Base-by-base conservation (phyloP, 2,329 filamentous ascomycete species). In the Penicillium psychrosexuale region DNA sequence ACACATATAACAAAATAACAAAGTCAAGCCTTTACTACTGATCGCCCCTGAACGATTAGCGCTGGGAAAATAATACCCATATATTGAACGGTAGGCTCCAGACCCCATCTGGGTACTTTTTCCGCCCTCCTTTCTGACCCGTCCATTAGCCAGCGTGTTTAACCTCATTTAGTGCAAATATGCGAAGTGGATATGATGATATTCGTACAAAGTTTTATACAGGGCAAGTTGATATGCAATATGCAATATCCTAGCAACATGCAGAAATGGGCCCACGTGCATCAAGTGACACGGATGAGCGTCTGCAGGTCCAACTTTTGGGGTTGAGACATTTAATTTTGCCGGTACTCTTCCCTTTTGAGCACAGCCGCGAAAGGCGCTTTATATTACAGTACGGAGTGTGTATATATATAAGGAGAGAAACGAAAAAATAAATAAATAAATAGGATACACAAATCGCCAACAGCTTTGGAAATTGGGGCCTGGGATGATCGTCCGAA, bases 311-410 rank as follows among this genome's bases (percentile, higher is more conserved):
- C 50, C 42, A 46, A 11, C 28, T 42, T 42, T 19, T 22, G 38
- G 34, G 15, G 31, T 47, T 47, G 51, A 42, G 36, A 43, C 24
- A 36, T 39, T 52, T 36, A 45, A 51, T 45, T 48, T 12, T 5
- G 36, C 19, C 1, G 9, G 13, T 11, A 8, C 44, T 30, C 12
- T 40, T 19, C 12, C 5, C 12, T 30, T 47, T 30, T 12, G 12
- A 7, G 54, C 54, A 61, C 56, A 63, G 36, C 58, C 60, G 58
- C 60, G 44, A 40, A 60, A 54, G 53, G 52, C 58, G 57, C 57
- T 34, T 60, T 37, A 52, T 50, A 55, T 52, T 13, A 45, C 28
- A 22, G 8, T 24, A 19, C 19, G 19, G 19, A 19, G 19, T 1
- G 2, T 19, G 19, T 19, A 19, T 19, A 19, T 19, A 19, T 19